A percentile compares a stretch with the other conserved stretches of the same genome.
phyloP scores from a whole-genome alignment of 768 basidiomycete species.

The Hortiboletus campestris region DNA sequence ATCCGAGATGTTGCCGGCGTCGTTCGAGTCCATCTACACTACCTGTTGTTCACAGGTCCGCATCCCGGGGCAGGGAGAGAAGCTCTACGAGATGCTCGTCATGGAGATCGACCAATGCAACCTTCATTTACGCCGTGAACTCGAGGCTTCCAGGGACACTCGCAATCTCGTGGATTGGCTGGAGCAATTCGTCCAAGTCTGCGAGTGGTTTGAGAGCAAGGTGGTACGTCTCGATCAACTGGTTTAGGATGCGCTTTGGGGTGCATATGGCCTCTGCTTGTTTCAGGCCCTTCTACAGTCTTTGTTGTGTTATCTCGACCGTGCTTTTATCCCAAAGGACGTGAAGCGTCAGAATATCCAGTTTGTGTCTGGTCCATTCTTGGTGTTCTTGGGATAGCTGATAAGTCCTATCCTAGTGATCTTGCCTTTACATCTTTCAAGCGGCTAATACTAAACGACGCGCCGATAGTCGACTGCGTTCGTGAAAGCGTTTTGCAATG shows the following conservation, averaged over 20 bases:
- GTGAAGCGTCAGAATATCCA: constrained; percentile 40
- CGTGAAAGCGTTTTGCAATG: constrained; percentile 47
- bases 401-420: constrained; percentile 34
- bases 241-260: background rate
- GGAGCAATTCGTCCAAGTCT: constrained; percentile 48
- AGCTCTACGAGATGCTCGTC: constrained; percentile 56
- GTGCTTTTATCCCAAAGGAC: constrained; percentile 52
- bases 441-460: constrained; percentile 49
- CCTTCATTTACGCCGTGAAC: constrained; percentile 36
- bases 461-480: constrained; percentile 42
- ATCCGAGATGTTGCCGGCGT: constrained; percentile 38
- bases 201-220: constrained; percentile 62
- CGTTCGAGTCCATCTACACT: constrained; percentile 56
- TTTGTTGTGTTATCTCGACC: constrained; percentile 70
- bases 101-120: constrained; percentile 60
- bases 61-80: constrained; percentile 51
- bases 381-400: background rate
- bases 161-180: constrained; percentile 52
- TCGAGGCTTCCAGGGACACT: constrained; percentile 25
- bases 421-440: constrained; percentile 59
- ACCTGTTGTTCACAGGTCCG: constrained; percentile 57
- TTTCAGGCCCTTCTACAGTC: constrained; percentile 56
- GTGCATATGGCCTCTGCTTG: background rate
- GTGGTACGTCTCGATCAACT: constrained; percentile 46
- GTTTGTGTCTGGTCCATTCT: constrained; percentile 33